Evolutionary conservation across 106 monocot genomes (phyloP), one percentile per base, ranked within the genome.

Genomic region (Alisma plantagoaquatica): DNA sequence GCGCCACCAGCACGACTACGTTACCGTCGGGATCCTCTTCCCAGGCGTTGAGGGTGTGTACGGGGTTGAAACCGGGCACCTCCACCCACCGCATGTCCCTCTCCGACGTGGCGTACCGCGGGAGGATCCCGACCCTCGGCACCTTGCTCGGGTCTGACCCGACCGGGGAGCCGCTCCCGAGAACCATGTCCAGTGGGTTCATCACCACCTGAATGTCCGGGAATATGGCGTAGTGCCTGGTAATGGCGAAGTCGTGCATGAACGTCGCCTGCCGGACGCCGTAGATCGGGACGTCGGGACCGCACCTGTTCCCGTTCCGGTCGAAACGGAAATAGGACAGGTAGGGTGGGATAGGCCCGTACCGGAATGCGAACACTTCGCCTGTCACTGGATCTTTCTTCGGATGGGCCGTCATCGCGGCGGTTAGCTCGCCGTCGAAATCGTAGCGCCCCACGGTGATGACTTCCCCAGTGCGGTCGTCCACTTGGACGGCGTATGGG

Each of bases 391-490:
- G 65, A 29, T 85, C 85, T 14, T 70, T 76, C 56, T 85, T 85
- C 10, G 79, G 80, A 52, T 85, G 85, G 15, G 75, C 76, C 12
- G 85, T 80, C 76, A 76, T 80, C 31, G 66, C 80, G 53, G 69
- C 60, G 41, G 31, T n/a, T n/a, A n/a, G n/a, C n/a, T n/a, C 43
- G 1, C 77, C 73, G 4, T 62, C 23, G 58, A 80, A 76, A 42
- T 78, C 68, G 11, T 30, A 41, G 8, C 78, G 61, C 35, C 71
- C 75, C 9, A 64, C 10, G 23, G 83, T 78, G 28, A 46, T 29
- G 12, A 83, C 50, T n/a, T 78, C 71, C 48, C 78, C 83, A n/a
- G n/a, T n/a, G n/a, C n/a, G n/a, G 21, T 32, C 44, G 29, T 16
- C 27, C 1, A 71, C 42, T 2, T 58, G 46, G 35, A 83, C 54